These are phyloP conservation scores for Nothopassalora personata DNA, from an alignment of 2,329 filamentous ascomycete species.

Conservation along the genomic window DNA sequence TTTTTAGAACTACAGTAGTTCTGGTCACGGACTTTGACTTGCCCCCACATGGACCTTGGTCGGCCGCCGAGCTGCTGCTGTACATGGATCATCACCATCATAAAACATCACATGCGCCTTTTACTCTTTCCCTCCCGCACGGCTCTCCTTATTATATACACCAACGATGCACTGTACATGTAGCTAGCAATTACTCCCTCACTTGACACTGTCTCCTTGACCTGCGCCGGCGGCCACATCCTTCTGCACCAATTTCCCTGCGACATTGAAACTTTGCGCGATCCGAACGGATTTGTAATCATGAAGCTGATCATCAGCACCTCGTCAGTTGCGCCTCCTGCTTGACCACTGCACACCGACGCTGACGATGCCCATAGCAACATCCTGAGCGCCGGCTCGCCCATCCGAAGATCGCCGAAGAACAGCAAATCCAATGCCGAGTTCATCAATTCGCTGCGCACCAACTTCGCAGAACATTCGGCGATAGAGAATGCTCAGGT, in stretches of 20 bases:
- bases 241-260: background rate
- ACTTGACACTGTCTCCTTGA: background rate
- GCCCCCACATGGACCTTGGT: too few species aligned
- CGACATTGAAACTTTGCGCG: slow-evolving; percentile 3
- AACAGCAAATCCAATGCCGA: slow-evolving; percentile 87
- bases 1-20: too few species aligned
- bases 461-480: slow-evolving; percentile 58
- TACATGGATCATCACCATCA: too few species aligned
- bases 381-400: slow-evolving; percentile 76
- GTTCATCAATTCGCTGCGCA: slow-evolving; percentile 78
- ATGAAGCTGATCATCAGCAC: slow-evolving; percentile 83
- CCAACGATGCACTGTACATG: background rate
- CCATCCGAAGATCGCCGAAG: slow-evolving; percentile 67
- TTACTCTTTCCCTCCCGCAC: background rate
- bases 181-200: background rate
- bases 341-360: background rate
- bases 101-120: background rate
- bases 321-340: slow-evolving; percentile 54
- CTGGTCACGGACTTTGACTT: background rate
- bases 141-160: background rate
- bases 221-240: background rate
- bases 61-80: too few species aligned
- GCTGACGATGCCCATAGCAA: slow-evolving; percentile 51
- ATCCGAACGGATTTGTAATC: slow-evolving; percentile 22
- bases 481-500: slow-evolving; percentile 1